Evolutionary conservation across 306 rosid genomes (phyloP).

Genomic region (Neltuma alba): DNA sequence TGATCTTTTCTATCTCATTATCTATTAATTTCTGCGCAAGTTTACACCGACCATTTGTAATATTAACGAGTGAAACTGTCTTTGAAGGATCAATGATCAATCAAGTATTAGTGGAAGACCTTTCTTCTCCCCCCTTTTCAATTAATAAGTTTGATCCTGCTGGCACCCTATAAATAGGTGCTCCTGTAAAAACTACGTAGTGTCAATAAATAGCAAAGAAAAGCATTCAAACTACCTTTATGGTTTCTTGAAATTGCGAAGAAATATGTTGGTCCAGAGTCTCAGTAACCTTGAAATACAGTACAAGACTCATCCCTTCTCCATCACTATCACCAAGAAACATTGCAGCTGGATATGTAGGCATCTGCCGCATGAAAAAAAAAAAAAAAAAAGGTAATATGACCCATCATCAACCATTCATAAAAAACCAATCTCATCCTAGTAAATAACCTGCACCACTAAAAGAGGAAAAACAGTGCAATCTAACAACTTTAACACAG

Average conservation of each 20-base stretch:
- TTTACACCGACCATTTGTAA: neutral
- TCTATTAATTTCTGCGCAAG: conserved; percentile 71
- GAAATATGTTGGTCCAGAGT: conserved; percentile 67
- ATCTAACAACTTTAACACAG: neutral
- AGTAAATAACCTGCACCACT: too few species aligned
- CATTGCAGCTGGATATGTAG: conserved; percentile 94
- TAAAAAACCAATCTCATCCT: neutral
- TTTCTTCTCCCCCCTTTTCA: neutral
- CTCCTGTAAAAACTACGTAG: neutral
- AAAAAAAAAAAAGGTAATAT: neutral
- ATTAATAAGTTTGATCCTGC: neutral
- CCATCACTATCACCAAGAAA: conserved; percentile 91
- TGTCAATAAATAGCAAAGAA: neutral
- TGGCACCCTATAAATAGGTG: neutral
- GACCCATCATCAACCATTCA: conserved; percentile 13
- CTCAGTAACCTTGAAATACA: conserved; percentile 76
- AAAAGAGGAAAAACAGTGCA: neutral
- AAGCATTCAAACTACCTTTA: conserved; percentile 52
- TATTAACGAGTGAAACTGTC: neutral
- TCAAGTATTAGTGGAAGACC: neutral
- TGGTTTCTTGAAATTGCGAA: conserved; percentile 77
- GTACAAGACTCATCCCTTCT: conserved; percentile 85
- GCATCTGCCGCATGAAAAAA: conserved; percentile 52
- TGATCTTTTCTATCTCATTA: conserved; percentile 82
- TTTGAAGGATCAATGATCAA: neutral